Conservation (phyloP, 768 basidiomycete species). For the Fistulinella prunicolor region DNA sequence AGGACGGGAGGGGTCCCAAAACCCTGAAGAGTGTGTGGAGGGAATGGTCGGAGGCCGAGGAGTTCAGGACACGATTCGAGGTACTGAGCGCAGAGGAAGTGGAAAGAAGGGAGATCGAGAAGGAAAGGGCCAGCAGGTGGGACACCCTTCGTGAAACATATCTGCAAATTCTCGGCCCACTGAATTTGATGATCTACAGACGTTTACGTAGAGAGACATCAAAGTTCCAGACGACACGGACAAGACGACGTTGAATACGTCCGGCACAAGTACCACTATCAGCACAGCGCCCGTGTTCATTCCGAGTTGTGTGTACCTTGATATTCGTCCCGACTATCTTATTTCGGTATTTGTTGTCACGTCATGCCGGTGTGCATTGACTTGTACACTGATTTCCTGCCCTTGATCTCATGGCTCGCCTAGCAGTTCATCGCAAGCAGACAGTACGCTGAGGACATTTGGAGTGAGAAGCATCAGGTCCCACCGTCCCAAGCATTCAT, state of each 20-base stretch:
- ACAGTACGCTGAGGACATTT: background rate
- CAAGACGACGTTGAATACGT: slow-evolving; percentile 34
- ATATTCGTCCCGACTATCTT: slow-evolving; percentile 16
- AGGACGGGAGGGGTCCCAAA: slow-evolving; percentile 78
- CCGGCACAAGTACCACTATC: slow-evolving; percentile 3
- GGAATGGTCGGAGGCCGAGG: slow-evolving; percentile 91
- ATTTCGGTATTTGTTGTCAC: slow-evolving; percentile 25
- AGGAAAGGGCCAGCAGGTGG: slow-evolving; percentile 73
- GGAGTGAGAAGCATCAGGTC: slow-evolving; percentile 11
- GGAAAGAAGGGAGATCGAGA: slow-evolving; percentile 83
- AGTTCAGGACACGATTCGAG: slow-evolving; percentile 86
- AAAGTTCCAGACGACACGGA: slow-evolving; percentile 55
- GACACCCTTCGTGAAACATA: slow-evolving; percentile 18
- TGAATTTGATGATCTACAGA: slow-evolving; percentile 31
- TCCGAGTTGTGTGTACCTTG: slow-evolving; percentile 4
- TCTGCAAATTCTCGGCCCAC: background rate
- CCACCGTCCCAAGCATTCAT: slow-evolving; percentile 12
- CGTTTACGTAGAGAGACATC: slow-evolving; percentile 64
- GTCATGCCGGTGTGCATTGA: slow-evolving; percentile 7
- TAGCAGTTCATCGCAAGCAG: slow-evolving; percentile 4
- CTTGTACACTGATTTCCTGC: slow-evolving; percentile 11
- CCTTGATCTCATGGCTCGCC: slow-evolving; percentile 9
- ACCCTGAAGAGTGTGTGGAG: slow-evolving; percentile 86
- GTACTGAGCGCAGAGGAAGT: slow-evolving; percentile 88
- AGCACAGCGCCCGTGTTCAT: background rate